phyloP scores from a whole-genome alignment of 352 stramenopile species.

The Pythium phragmiticola region DNA sequence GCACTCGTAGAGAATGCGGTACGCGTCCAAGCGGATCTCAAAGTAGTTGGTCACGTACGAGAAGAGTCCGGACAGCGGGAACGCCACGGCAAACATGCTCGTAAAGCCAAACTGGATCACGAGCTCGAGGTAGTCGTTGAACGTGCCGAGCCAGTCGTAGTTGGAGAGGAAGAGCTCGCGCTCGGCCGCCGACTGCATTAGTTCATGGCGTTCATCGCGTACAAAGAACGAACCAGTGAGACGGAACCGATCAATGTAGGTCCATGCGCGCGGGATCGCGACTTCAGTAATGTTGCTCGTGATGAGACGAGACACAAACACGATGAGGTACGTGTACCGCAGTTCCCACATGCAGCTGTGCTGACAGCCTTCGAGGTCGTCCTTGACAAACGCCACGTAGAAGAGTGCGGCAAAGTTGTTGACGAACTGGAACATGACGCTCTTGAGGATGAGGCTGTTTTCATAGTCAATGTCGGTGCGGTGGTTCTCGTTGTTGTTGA shows the following conservation, averaged over 20 bases:
- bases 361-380: slow-evolving; percentile 65
- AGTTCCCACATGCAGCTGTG: slow-evolving; percentile 88
- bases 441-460: slow-evolving; percentile 93
- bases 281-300: slow-evolving; percentile 80
- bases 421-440: slow-evolving; percentile 95
- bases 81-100: slow-evolving; percentile 91
- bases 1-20: slow-evolving; percentile 81
- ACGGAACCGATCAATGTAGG: slow-evolving; percentile 67
- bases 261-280: slow-evolving; percentile 68
- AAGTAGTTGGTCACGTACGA: slow-evolving; percentile 93
- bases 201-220: slow-evolving; percentile 22
- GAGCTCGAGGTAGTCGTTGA: slow-evolving; percentile 94
- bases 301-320: slow-evolving; percentile 90
- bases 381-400: slow-evolving; percentile 93
- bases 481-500: slow-evolving; percentile 95
- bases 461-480: slow-evolving; percentile 86
- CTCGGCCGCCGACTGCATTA: slow-evolving; percentile 52
- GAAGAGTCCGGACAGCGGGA: slow-evolving; percentile 91
- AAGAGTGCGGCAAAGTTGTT: slow-evolving; percentile 95
- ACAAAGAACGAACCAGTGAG: slow-evolving; percentile 55
- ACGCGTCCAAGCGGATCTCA: slow-evolving; percentile 90
- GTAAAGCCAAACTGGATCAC: slow-evolving; percentile 88
- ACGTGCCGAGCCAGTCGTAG: slow-evolving; percentile 84
- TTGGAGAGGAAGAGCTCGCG: slow-evolving; percentile 75
- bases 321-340: slow-evolving; percentile 88